Conservation (phyloP, 306 rosid genomes). For the Quercus engelmannii region DNA sequence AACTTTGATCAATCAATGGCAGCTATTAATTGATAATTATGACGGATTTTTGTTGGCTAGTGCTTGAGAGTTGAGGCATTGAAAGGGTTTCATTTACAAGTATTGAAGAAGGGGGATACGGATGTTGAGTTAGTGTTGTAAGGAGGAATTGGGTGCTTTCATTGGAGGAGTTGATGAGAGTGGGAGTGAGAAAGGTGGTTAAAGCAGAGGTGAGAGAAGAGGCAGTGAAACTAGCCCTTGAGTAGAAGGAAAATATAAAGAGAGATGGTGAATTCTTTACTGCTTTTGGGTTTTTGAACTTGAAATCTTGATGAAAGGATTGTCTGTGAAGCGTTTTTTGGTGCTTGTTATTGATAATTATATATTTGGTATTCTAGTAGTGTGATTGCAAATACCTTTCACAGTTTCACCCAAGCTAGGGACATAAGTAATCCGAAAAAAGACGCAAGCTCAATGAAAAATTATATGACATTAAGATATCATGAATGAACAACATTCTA, state of each 20-base stretch:
- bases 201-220: conserved; percentile 8
- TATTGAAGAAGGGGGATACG: background rate
- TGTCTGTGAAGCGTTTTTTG: background rate
- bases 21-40: too few relatives aligned
- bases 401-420: too few relatives aligned
- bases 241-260: too few relatives aligned
- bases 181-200: conserved; percentile 14
- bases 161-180: conserved; percentile 33
- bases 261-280: too few relatives aligned
- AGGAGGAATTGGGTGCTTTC: conserved; percentile 33
- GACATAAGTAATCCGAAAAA: too few relatives aligned
- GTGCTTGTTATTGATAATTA: background rate
- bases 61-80: conserved; percentile 23
- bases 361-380: background rate
- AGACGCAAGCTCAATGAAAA: too few relatives aligned
- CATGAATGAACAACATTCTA: too few relatives aligned
- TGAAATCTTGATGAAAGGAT: background rate
- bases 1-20: too few relatives aligned
- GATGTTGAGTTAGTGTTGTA: conserved; percentile 7
- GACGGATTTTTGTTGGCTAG: conserved; percentile 17
- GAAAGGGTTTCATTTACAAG: conserved; percentile 23
- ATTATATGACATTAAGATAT: too few relatives aligned
- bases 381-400: background rate
- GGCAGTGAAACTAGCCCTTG: conserved; percentile 16
- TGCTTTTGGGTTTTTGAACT: conserved; percentile 20